Conservation (phyloP, 2,329 filamentous ascomycete species). For the Eurotiales sp. region DNA sequence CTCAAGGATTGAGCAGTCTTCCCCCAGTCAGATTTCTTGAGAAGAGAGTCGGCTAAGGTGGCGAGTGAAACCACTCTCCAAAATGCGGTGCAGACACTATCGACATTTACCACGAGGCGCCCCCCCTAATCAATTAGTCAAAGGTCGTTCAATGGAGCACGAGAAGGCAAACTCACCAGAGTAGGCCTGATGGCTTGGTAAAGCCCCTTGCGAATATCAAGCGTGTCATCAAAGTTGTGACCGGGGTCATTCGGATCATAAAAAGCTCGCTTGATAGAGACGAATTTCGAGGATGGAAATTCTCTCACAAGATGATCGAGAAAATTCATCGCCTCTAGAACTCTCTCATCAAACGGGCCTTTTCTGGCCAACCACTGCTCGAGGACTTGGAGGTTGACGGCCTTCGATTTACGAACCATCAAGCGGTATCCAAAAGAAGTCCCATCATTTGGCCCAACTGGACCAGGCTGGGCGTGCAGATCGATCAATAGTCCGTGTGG, state of each 20-base stretch:
- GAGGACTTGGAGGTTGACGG: conserved; percentile 65
- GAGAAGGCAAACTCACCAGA: conserved; percentile 44
- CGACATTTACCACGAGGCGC: conserved; percentile 77
- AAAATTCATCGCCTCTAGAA: conserved; percentile 82
- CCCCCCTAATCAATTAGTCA: conserved; percentile 46
- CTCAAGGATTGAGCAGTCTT: conserved; percentile 26
- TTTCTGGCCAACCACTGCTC: conserved; percentile 58
- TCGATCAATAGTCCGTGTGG: conserved; percentile 61
- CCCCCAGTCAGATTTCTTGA: conserved; percentile 28
- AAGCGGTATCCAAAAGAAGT: conserved; percentile 56
- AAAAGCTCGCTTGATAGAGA: conserved; percentile 76
- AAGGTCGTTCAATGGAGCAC: conserved; percentile 5
- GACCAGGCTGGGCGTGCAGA: conserved; percentile 55
- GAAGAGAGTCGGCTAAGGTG: conserved; percentile 31
- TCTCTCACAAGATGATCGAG: conserved; percentile 86
- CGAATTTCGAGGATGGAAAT: conserved; percentile 63
- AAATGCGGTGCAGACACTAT: conserved; percentile 89
- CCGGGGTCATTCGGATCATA: conserved; percentile 57
- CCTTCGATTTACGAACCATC: conserved; percentile 61
- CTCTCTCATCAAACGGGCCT: conserved; percentile 57
- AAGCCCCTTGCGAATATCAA: conserved; percentile 82
- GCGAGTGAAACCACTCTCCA: conserved; percentile 55
- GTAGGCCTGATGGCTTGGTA: conserved; percentile 81
- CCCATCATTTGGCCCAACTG: conserved; percentile 49
- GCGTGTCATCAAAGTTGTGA: conserved; percentile 56